Evolutionary conservation across 1,284 basidiomycete genomes (phyloP).

Genomic region (Ustilago loliicola): DNA sequence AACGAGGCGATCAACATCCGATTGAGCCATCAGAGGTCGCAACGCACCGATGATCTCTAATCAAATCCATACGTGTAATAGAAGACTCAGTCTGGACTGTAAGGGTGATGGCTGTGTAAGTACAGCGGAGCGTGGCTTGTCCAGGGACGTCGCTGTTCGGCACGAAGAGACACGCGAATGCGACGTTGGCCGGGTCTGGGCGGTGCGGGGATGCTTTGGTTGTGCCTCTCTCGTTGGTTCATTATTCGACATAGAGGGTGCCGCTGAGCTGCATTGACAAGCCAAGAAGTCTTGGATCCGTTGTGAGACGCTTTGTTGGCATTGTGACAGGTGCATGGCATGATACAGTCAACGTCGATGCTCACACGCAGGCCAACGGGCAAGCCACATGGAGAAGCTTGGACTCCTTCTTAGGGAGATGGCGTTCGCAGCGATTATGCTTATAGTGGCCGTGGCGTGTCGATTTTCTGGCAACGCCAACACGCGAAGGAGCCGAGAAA

Average conservation of each 20-base stretch:
- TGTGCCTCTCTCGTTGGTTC: neutral
- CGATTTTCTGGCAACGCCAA: neutral
- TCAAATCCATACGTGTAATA: neutral
- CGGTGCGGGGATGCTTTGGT: neutral
- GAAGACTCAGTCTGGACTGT: neutral
- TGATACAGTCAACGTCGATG: neutral
- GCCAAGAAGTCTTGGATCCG: neutral
- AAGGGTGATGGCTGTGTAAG: neutral
- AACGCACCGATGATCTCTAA: conserved; percentile 29
- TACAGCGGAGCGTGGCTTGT: neutral
- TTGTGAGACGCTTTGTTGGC: neutral
- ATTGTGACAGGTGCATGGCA: neutral
- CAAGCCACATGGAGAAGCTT: neutral
- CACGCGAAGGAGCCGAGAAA: neutral
- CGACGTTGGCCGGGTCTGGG: neutral
- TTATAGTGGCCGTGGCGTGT: conserved; percentile 2
- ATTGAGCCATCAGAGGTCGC: conserved; percentile 59
- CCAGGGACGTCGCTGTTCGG: neutral
- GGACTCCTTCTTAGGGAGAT: neutral
- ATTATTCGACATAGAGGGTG: neutral
- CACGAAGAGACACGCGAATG: neutral
- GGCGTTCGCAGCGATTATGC: neutral
- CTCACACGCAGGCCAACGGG: neutral
- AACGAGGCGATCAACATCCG: conserved; percentile 69
- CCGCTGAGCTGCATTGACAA: neutral